Base-by-base conservation (phyloP, 83 land plant genomes). In the Isoetes engelmannii region DNA sequence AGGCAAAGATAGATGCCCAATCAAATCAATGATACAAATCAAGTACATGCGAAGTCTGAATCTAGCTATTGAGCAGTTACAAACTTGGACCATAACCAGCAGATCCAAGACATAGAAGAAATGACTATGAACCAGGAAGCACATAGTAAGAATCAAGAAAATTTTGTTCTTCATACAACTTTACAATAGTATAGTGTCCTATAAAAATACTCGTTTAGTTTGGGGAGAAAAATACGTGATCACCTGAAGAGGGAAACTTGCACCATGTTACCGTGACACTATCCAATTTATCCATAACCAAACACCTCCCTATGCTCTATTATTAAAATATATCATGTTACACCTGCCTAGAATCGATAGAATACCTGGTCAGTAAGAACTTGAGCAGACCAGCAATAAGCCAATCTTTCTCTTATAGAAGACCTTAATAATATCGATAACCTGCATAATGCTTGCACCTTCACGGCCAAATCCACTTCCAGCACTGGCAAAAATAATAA, bases 401-500 rank as follows among this genome's bases (percentile, higher is more conserved):
- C 71, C 55, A 20, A 86, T 18, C 0, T 50, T 44, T 50, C 77
- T 58, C 1, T 69, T 49, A 74, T 88, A 88, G 75, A 86, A 86
- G 15, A 87, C 85, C 72, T 81, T 86, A 13, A 84, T 72, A 5
- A 81, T 82, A 63, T 78, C 71, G 50, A 86, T 7, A 41, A 86
- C 80, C 48, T 56, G 4, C 4, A 78, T 79, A 5, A 85, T 87
- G 67, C 86, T 85, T 21, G 73, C 82, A 8, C 69, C 65, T 1
- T 72, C 63, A 37, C 49, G 47, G 17, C 69, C 69, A 48, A 67
- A 67, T 10, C 61, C 73, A 42, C 57, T 4, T 5, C 92, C 92
- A n/a, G 80, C 58, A 57, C 45, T 74, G 18, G 89, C 89, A 48
- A 85, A 85, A 42, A 85, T 85, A 54, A 88, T 86, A 50, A 86